Evolutionary conservation across 331 rosid species (phyloP).

Genomic region (Rhamnella rubrinervis): DNA sequence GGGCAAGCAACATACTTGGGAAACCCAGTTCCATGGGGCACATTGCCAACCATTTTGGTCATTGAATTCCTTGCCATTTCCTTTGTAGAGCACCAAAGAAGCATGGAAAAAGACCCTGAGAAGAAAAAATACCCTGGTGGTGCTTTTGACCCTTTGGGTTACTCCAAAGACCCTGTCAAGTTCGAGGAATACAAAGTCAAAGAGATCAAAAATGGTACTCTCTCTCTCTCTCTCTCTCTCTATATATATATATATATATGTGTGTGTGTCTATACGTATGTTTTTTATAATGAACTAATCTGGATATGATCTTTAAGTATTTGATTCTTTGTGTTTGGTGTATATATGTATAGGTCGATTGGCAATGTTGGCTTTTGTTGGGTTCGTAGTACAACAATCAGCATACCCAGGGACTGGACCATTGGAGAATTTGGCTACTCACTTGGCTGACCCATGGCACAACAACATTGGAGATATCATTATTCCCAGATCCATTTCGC

Average conservation of each 20-base stretch:
- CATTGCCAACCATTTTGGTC: slow-evolving; percentile 82
- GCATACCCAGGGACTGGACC: slow-evolving; percentile 99
- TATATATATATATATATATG: no score
- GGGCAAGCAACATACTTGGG: slow-evolving; percentile 98
- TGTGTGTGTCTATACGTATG: no score
- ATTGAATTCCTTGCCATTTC: slow-evolving; percentile 87
- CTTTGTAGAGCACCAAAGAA: slow-evolving; percentile 96
- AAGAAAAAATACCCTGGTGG: slow-evolving; percentile 99
- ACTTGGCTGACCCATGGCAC: slow-evolving; percentile 99
- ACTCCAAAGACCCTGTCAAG: slow-evolving; percentile 89
- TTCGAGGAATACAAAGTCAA: slow-evolving; percentile 87
- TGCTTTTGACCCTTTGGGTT: slow-evolving; percentile 95
- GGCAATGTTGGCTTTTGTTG: slow-evolving; percentile 90
- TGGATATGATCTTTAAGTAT: no score
- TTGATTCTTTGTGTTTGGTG: no score
- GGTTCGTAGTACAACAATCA: slow-evolving; percentile 83
- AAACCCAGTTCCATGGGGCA: slow-evolving; percentile 98
- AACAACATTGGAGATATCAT: slow-evolving; percentile 87
- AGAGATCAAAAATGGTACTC: slow-evolving; percentile 80
- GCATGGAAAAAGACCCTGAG: slow-evolving; percentile 94
- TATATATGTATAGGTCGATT: slow-evolving; percentile 58
- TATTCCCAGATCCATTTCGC: slow-evolving; percentile 53
- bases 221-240: no score
- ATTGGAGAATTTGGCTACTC: slow-evolving; percentile 95
- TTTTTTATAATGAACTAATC: no score